These are phyloP conservation scores for Aspergillus viridinutans DNA, from an alignment of 2,329 filamentous ascomycete genomes.

Conservation along the genomic window DNA sequence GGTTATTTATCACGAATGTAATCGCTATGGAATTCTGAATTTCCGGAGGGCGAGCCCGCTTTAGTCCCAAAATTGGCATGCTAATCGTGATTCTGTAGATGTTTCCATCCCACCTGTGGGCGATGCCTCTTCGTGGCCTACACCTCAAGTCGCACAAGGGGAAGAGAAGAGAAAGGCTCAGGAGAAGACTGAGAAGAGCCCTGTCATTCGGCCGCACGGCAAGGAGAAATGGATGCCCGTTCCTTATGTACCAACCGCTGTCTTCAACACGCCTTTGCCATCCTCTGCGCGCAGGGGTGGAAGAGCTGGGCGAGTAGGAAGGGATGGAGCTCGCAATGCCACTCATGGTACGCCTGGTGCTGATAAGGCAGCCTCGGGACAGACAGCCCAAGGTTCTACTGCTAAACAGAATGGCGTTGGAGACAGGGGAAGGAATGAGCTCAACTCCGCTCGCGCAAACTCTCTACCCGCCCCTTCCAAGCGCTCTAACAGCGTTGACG, in stretches of 20 bases:
- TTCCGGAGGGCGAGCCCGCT: slow-evolving; percentile 1
- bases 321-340: slow-evolving; percentile 46
- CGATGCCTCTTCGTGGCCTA: slow-evolving; percentile 83
- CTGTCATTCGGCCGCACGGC: slow-evolving; percentile 52
- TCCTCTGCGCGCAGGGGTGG: slow-evolving; percentile 51
- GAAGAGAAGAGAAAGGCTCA: slow-evolving; percentile 71
- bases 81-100: slow-evolving; percentile 11
- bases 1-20: background rate
- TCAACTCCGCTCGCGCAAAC: slow-evolving; percentile 34
- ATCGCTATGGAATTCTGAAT: background rate
- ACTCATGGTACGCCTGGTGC: slow-evolving; percentile 30
- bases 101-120: slow-evolving; percentile 61
- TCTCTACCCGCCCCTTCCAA: slow-evolving; percentile 37
- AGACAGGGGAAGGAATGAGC: slow-evolving; percentile 35
- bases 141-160: slow-evolving; percentile 71
- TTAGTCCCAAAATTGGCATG: slow-evolving; percentile 10
- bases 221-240: slow-evolving; percentile 86
- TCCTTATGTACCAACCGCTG: slow-evolving; percentile 75
- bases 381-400: slow-evolving; percentile 20
- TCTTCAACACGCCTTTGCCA: slow-evolving; percentile 76
- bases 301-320: slow-evolving; percentile 53
- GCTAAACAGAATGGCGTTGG: slow-evolving; percentile 28
- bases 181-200: slow-evolving; percentile 63
- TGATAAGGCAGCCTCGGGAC: slow-evolving; percentile 32
- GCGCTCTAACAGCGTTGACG: slow-evolving; percentile 34